phyloP scores from a whole-genome alignment of 257 asterid genomes.

The Lycium barbarum region DNA sequence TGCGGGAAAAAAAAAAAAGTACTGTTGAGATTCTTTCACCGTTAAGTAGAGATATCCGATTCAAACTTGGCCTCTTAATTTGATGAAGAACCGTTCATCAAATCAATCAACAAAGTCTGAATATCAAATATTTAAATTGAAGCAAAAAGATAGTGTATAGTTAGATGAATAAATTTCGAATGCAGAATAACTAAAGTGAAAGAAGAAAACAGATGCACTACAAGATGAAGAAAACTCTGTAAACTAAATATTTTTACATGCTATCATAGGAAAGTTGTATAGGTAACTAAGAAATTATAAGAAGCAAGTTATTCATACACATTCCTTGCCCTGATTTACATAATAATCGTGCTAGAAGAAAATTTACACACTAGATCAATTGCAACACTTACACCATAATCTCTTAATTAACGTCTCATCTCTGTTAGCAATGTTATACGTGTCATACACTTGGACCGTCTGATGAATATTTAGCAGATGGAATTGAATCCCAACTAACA shows the following conservation, averaged over 20 bases:
- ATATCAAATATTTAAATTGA: neutral
- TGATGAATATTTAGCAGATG: conserved; percentile 59
- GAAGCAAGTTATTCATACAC: neutral
- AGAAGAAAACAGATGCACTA: neutral
- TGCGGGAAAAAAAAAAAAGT: neutral
- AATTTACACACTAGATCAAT: conserved; percentile 24
- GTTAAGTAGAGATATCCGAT: too few relatives aligned
- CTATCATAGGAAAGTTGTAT: neutral
- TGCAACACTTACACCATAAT: neutral
- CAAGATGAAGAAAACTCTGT: neutral
- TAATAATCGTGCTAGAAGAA: neutral
- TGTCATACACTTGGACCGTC: neutral
- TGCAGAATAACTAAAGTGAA: neutral
- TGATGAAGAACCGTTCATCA: too few relatives aligned
- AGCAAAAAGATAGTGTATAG: neutral
- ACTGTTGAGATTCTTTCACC: neutral
- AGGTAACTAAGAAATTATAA: conserved; percentile 2
- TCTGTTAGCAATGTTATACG: neutral
- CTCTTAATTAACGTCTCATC: neutral
- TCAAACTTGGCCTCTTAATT: neutral
- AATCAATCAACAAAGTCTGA: neutral
- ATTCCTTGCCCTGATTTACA: neutral
- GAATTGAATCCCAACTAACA: conserved; percentile 61
- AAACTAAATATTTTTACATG: neutral
- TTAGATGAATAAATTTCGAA: neutral